A percentile compares a stretch with the other conserved stretches of the same genome.
Conservation (phyloP, 495 filamentous ascomycete species). For the Penicillium mononematosum region DNA sequence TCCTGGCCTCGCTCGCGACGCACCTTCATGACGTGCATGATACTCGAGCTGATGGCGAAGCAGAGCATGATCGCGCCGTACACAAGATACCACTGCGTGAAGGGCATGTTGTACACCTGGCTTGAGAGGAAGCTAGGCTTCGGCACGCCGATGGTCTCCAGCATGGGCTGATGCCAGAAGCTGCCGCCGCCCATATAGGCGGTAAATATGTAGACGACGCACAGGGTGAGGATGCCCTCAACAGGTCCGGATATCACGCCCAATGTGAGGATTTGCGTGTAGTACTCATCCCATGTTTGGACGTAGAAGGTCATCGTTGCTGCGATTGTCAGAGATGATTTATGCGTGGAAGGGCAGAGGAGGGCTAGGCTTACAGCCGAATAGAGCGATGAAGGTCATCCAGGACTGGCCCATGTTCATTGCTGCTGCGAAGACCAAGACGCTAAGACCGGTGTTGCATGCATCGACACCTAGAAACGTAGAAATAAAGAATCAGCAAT, state of each 20-base stretch:
- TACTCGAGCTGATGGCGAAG: constrained; percentile 71
- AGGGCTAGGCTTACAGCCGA: constrained; percentile 61
- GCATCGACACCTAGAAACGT: constrained; percentile 74
- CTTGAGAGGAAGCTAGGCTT: constrained; percentile 64
- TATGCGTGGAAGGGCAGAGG: neutral
- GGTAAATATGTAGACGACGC: constrained; percentile 79
- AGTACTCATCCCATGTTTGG: constrained; percentile 99
- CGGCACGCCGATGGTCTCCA: constrained; percentile 67
- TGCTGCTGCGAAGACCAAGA: constrained; percentile 82
- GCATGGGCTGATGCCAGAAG: constrained; percentile 86
- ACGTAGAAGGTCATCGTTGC: constrained; percentile 91
- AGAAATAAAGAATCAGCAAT: constrained; percentile 5
- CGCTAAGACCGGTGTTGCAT: constrained; percentile 90
- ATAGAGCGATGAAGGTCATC: constrained; percentile 80
- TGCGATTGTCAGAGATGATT: constrained; percentile 32
- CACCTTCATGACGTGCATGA: constrained; percentile 76
- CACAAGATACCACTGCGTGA: constrained; percentile 91
- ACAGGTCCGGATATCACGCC: constrained; percentile 93
- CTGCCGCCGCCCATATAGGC: constrained; percentile 80
- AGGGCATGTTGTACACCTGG: constrained; percentile 70
- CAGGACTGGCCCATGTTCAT: constrained; percentile 94
- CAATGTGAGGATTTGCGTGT: constrained; percentile 91
- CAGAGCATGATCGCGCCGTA: constrained; percentile 81
- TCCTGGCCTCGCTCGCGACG: constrained; percentile 71
- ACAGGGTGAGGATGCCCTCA: constrained; percentile 86